These are phyloP conservation scores for Coelastrella sp. DNA, from an alignment of 139 green algal species.

Conservation along the genomic window DNA sequence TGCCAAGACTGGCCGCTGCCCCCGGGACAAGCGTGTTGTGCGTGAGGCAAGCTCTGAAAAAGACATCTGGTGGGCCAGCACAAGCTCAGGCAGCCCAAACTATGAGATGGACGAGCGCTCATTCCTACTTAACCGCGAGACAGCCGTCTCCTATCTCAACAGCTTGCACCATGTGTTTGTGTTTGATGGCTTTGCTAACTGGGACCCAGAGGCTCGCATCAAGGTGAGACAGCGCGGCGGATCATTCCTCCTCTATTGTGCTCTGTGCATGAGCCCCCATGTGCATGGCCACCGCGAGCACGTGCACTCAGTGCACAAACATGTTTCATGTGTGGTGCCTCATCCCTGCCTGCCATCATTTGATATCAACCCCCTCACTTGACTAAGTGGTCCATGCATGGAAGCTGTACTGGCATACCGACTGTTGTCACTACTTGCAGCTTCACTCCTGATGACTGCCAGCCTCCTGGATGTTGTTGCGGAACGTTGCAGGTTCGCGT, in stretches of 20 bases:
- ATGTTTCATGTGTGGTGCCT: too few relatives aligned
- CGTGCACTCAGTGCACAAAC: too few relatives aligned
- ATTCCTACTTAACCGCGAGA: slow-evolving; percentile 87
- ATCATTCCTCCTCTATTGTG: background rate
- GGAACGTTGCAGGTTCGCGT: slow-evolving; percentile 79
- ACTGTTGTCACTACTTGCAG: too few relatives aligned
- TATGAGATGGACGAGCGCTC: slow-evolving; percentile 89
- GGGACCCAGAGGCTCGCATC: slow-evolving; percentile 66
- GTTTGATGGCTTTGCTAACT: slow-evolving; percentile 91
- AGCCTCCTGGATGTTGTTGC: background rate
- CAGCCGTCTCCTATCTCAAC: slow-evolving; percentile 93
- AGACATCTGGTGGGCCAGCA: slow-evolving; percentile 81
- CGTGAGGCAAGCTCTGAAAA: slow-evolving; percentile 74
- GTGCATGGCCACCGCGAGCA: too few relatives aligned
- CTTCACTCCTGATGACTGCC: background rate
- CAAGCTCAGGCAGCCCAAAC: slow-evolving; percentile 72
- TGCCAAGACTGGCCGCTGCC: slow-evolving; percentile 91
- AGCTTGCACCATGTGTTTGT: slow-evolving; percentile 85
- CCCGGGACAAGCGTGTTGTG: slow-evolving; percentile 96
- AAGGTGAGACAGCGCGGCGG: background rate
- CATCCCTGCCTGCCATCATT: too few relatives aligned
- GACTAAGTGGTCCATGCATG: background rate
- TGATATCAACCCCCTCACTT: too few relatives aligned
- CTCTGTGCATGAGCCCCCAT: too few relatives aligned
- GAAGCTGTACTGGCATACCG: background rate